Conservation (phyloP, 129 eudicot species). For the Dittrichia graveolens region DNA sequence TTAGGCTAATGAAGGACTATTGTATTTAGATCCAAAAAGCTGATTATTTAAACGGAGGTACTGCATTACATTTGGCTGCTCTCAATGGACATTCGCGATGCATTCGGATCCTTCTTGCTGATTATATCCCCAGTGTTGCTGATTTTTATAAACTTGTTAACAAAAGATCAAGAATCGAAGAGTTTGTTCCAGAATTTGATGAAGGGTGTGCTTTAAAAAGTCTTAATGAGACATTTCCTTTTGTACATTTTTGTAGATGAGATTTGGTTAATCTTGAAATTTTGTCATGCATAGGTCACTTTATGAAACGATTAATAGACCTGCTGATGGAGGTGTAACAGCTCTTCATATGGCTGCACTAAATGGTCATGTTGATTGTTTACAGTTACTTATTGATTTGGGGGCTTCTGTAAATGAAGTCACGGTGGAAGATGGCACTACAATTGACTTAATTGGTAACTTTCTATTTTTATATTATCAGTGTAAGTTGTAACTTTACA, state of each 20-base stretch:
- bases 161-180: constrained; percentile 48
- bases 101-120: constrained; percentile 82
- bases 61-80: constrained; percentile 90
- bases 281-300: constrained; percentile 51
- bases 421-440: constrained; percentile 87
- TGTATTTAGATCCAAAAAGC: constrained; percentile 76
- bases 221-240: constrained; percentile 1
- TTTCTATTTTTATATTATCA: background rate
- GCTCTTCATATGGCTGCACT: constrained; percentile 98
- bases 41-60: constrained; percentile 87
- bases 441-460: constrained; percentile 83
- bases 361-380: constrained; percentile 73
- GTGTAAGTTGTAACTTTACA: background rate
- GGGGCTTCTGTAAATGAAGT: constrained; percentile 78
- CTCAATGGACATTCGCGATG: constrained; percentile 87
- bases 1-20: constrained; percentile 15
- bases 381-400: constrained; percentile 75
- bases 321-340: constrained; percentile 91
- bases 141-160: constrained; percentile 50
- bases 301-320: constrained; percentile 57
- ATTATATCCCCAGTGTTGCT: constrained; percentile 79
- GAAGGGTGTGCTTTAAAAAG: constrained; percentile 47
- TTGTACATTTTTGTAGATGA: background rate
- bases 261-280: background rate
- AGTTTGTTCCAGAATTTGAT: constrained; percentile 51